Evolutionary conservation across 805 yeast genomes (phyloP).

Genomic region (Starmerella stigmatis): DNA sequence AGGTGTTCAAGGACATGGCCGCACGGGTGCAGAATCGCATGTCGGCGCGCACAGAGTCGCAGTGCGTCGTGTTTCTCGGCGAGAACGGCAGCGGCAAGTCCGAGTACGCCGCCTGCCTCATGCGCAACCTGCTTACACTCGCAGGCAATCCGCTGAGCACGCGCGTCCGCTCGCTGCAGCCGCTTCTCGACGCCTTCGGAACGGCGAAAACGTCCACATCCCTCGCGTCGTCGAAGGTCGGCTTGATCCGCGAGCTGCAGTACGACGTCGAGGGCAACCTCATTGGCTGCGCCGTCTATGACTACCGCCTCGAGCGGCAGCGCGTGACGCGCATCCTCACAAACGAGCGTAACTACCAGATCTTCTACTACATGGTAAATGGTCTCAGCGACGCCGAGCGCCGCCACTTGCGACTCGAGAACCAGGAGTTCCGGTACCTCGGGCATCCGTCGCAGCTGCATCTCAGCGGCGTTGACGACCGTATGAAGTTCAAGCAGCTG

Average conservation of each 20-base stretch:
- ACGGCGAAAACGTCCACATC: constrained; percentile 33
- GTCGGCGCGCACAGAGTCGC: constrained; percentile 32
- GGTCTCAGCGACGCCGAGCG: constrained; percentile 39
- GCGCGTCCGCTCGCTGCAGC: constrained; percentile 30
- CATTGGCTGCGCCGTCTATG: constrained; percentile 45
- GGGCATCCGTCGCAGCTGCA: constrained; percentile 36
- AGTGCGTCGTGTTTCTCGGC: constrained; percentile 33
- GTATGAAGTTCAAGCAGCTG: constrained; percentile 38
- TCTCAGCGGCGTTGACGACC: constrained; percentile 39
- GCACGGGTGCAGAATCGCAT: constrained; percentile 33
- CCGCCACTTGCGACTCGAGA: constrained; percentile 34
- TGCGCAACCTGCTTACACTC: constrained; percentile 28
- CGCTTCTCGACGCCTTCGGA: constrained; percentile 32
- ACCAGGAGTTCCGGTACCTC: constrained; percentile 35
- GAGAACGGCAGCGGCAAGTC: constrained; percentile 36
- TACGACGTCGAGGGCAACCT: constrained; percentile 38
- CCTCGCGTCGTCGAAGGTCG: constrained; percentile 40
- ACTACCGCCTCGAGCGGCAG: constrained; percentile 46
- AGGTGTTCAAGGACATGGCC: constrained; percentile 32
- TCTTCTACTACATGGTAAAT: constrained; percentile 46
- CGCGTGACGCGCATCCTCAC: constrained; percentile 43
- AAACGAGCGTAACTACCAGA: constrained; percentile 49
- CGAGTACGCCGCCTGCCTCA: constrained; percentile 30
- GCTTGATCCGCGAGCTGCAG: constrained; percentile 45
- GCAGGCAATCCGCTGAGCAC: constrained; percentile 32